Percentiles rank a stretch among this genome's conserved stretches.
Evolutionary conservation across 768 basidiomycete genomes (phyloP).

Genomic region (Grammothele lineata): DNA sequence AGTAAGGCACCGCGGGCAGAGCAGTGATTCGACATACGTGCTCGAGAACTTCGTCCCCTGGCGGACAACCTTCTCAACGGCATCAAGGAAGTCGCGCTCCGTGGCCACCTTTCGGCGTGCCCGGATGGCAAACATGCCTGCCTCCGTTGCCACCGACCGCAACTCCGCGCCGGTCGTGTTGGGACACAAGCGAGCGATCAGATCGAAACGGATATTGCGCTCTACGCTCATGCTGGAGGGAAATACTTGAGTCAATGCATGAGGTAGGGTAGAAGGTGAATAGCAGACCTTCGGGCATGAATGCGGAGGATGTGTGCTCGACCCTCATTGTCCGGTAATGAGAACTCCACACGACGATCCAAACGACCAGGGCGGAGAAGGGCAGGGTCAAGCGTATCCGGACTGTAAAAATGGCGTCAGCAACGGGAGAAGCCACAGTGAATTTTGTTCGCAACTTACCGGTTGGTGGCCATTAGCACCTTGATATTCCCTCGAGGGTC

Average conservation of each 20-base stretch:
- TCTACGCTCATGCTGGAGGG: slow-evolving; percentile 87
- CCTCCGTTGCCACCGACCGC: slow-evolving; percentile 96
- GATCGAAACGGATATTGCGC: slow-evolving; percentile 93
- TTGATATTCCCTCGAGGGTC: slow-evolving; percentile 99
- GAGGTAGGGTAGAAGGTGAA: too few species aligned
- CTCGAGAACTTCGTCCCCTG: slow-evolving; percentile 98
- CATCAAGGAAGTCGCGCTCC: slow-evolving; percentile 95
- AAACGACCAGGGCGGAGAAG: slow-evolving; percentile 92
- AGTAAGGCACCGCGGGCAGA: neutral
- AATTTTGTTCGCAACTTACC: too few species aligned
- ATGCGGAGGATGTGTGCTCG: slow-evolving; percentile 96
- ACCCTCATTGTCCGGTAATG: slow-evolving; percentile 91
- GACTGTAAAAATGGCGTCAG: too few species aligned
- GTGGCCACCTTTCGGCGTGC: slow-evolving; percentile 94
- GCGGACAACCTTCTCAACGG: slow-evolving; percentile 97
- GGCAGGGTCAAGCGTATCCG: slow-evolving; percentile 97
- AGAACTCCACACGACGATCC: slow-evolving; percentile 96
- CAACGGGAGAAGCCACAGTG: too few species aligned
- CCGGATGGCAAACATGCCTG: slow-evolving; percentile 99
- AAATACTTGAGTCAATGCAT: neutral
- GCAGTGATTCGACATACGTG: slow-evolving; percentile 76
- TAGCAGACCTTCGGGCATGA: slow-evolving; percentile 80
- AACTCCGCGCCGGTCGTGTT: slow-evolving; percentile 99
- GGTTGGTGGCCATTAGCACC: slow-evolving; percentile 98
- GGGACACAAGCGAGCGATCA: slow-evolving; percentile 94